Conservation (phyloP, 305 asterid genomes). For the Rubia peregrina region DNA sequence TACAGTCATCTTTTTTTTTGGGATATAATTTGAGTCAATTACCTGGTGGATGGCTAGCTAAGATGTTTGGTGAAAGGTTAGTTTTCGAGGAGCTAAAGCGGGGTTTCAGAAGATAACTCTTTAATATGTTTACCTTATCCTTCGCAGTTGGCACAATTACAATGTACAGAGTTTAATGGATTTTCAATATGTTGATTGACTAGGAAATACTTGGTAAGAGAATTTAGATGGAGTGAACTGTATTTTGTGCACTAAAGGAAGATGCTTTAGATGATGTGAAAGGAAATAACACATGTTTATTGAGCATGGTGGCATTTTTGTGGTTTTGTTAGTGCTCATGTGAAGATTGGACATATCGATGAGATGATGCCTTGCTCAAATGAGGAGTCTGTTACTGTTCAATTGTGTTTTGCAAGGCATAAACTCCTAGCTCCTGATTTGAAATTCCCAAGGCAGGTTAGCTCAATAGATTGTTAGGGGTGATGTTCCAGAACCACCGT, state of each 20-base stretch:
- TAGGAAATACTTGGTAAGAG: neutral
- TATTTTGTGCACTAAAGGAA: neutral
- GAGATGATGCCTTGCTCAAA: neutral
- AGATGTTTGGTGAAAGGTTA: slow-evolving; percentile 92
- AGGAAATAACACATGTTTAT: neutral
- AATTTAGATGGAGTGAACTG: neutral
- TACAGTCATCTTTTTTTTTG: slow-evolving; percentile 99
- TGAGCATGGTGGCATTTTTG: neutral
- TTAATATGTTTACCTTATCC: slow-evolving; percentile 16
- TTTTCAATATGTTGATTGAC: neutral
- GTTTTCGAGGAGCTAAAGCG: slow-evolving; percentile 24
- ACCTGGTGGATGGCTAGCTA: slow-evolving; percentile 99
- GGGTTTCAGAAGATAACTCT: slow-evolving; percentile 8
- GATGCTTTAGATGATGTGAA: too few relatives aligned
- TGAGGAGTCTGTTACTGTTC: neutral
- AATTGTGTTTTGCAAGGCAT: neutral
- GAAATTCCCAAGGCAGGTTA: too few relatives aligned
- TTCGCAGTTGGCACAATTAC: neutral
- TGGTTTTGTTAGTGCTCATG: neutral
- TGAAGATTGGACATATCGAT: neutral
- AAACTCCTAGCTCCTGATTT: too few relatives aligned
- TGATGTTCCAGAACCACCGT: too few relatives aligned
- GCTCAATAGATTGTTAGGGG: too few relatives aligned
- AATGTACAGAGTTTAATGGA: neutral
- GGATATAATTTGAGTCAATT: slow-evolving; percentile 96